Percentiles rank a stretch among this genome's conserved stretches.
Evolutionary conservation across 257 asterid species (phyloP).

Genomic region (Solanum megistacrolobum): DNA sequence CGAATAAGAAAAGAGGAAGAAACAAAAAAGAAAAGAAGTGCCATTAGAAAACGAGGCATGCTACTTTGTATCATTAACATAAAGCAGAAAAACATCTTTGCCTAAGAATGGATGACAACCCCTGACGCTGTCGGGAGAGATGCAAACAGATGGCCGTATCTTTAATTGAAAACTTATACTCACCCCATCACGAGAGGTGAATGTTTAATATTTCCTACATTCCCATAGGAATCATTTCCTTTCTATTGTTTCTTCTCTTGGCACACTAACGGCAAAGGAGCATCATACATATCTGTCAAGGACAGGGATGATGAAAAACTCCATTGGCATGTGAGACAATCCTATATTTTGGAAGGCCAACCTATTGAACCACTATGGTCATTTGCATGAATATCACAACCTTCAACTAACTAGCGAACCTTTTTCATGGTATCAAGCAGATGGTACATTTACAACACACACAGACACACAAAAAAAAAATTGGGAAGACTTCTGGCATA

Average conservation of each 20-base stretch:
- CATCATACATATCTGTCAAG: background rate
- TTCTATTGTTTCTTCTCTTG: background rate
- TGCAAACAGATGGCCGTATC: background rate
- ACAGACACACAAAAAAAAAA: background rate
- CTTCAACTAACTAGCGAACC: background rate
- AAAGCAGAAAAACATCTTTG: background rate
- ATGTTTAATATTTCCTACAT: background rate
- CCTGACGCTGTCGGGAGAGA: background rate
- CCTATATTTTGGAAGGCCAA: background rate
- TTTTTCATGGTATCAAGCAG: background rate
- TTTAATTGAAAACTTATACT: background rate
- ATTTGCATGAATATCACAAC: background rate
- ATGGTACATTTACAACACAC: background rate
- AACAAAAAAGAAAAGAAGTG: background rate
- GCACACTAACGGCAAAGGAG: background rate
- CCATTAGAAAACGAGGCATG: background rate
- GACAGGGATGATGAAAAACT: background rate
- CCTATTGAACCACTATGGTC: background rate
- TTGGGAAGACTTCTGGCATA: background rate
- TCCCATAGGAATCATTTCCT: background rate
- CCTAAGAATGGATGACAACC: background rate
- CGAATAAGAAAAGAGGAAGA: background rate
- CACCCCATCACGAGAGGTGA: background rate
- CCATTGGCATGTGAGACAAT: background rate
- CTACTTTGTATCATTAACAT: background rate